Evolutionary conservation across 495 filamentous ascomycete genomes (phyloP).

Genomic region (Pyrenopolyporus hunteri): DNA sequence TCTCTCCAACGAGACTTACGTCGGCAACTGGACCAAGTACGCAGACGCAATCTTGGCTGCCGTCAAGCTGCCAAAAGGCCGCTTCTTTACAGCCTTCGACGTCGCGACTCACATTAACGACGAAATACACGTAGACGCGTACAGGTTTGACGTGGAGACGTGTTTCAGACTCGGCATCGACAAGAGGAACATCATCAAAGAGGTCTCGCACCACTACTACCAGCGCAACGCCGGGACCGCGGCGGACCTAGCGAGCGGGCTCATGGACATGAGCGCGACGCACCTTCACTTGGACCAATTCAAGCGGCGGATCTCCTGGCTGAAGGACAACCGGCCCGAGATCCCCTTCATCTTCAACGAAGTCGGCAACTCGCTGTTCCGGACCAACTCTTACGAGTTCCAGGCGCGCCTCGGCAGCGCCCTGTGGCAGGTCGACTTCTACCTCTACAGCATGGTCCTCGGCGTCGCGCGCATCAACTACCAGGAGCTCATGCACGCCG

Average conservation of each 20-base stretch:
- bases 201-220: conserved; percentile 42
- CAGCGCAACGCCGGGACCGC: conserved; percentile 35
- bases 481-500: conserved; percentile 45
- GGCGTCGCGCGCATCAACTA: conserved; percentile 42
- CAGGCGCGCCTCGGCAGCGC: conserved; percentile 39
- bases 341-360: conserved; percentile 40
- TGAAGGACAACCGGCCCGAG: conserved; percentile 27
- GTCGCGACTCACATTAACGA: conserved; percentile 30
- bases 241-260: conserved; percentile 20
- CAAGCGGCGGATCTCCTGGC: conserved; percentile 31
- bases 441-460: conserved; percentile 37
- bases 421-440: conserved; percentile 42
- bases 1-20: conserved; percentile 39
- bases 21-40: conserved; percentile 41
- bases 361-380: conserved; percentile 40
- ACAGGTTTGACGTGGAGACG: conserved; percentile 32
- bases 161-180: conserved; percentile 43
- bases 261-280: conserved; percentile 36
- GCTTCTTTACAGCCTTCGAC: conserved; percentile 41
- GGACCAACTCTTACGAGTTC: conserved; percentile 33
- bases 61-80: conserved; percentile 25
- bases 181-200: conserved; percentile 28
- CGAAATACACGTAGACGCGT: conserved; percentile 16
- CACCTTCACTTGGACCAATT: conserved; percentile 34
- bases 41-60: conserved; percentile 24